These are phyloP conservation scores for Eucommia ulmoides DNA, from an alignment of 257 asterid species.

Conservation along the genomic window DNA sequence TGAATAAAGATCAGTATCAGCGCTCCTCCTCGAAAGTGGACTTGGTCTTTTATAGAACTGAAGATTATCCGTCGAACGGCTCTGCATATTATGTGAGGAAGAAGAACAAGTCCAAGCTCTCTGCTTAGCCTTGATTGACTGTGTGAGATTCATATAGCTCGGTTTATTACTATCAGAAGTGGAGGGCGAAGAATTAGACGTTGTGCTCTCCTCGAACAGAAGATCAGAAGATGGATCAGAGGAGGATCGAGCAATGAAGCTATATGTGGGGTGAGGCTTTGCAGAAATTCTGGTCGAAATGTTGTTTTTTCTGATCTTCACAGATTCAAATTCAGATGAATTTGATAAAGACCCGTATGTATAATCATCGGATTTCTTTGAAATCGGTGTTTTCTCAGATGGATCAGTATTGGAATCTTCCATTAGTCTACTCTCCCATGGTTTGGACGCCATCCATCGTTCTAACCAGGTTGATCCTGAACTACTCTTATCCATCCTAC, in stretches of 20 bases:
- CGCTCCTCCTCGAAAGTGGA: conserved; percentile 66
- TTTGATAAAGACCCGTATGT: conserved; percentile 19
- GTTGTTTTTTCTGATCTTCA: conserved; percentile 19
- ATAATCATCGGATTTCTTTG: conserved; percentile 14
- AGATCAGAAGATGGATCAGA: conserved; percentile 44
- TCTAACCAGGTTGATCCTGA: conserved; percentile 53
- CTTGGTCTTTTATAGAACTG: conserved; percentile 36
- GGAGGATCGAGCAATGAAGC: conserved; percentile 36
- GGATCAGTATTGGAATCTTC: conserved; percentile 24
- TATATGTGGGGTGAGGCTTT: conserved; percentile 20
- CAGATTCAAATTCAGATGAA: conserved; percentile 27
- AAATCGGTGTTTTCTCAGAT: conserved; percentile 15
- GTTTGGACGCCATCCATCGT: conserved; percentile 65
- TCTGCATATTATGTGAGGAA: conserved; percentile 18
- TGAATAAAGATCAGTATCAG: conserved; percentile 35
- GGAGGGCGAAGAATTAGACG: conserved; percentile 58
- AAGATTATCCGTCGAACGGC: conserved; percentile 44
- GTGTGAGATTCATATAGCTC: conserved; percentile 57
- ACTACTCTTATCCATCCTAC: conserved; percentile 17
- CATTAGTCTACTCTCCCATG: conserved; percentile 33
- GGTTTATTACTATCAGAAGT: conserved; percentile 47
- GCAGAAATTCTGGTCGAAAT: conserved; percentile 28
- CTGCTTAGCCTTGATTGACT: conserved; percentile 35
- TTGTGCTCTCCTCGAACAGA: conserved; percentile 48
- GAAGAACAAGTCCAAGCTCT: conserved; percentile 13